phyloP scores from a whole-genome alignment of 768 basidiomycete species.

The Psilocybe cyanescens region DNA sequence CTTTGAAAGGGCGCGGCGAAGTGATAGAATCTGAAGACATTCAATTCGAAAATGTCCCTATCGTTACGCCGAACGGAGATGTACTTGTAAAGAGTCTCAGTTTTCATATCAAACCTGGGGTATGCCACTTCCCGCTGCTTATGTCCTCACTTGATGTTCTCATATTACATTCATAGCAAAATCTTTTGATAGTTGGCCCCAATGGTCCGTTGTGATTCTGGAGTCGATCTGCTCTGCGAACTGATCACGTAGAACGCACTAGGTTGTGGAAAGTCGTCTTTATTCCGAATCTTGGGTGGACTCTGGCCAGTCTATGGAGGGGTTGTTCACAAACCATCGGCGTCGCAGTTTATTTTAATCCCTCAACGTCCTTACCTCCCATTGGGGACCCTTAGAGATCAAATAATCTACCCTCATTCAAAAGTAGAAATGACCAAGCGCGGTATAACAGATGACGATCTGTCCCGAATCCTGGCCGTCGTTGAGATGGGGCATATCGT shows the following conservation, averaged over 20 bases:
- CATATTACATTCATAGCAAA: conserved; percentile 59
- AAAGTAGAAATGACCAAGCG: conserved; percentile 78
- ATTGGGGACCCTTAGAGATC: conserved; percentile 91
- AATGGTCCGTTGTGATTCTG: conserved; percentile 59
- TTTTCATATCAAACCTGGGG: conserved; percentile 89
- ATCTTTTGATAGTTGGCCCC: conserved; percentile 91
- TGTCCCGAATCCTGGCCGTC: conserved; percentile 69
- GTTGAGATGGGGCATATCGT: conserved; percentile 89
- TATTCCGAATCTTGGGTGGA: conserved; percentile 96
- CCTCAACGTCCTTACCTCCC: conserved; percentile 97
- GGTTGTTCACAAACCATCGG: conserved; percentile 85
- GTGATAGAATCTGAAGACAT: conserved; percentile 89
- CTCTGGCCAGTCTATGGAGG: conserved; percentile 92
- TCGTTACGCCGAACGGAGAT: conserved; percentile 96
- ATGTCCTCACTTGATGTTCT: neutral
- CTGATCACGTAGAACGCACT: conserved; percentile 8
- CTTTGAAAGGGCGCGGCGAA: conserved; percentile 77
- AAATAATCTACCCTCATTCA: conserved; percentile 94
- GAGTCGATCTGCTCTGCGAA: neutral
- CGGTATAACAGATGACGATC: conserved; percentile 73
- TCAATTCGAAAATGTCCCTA: conserved; percentile 90
- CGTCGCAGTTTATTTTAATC: conserved; percentile 89
- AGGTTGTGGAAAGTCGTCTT: conserved; percentile 88
- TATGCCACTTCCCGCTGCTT: conserved; percentile 34
- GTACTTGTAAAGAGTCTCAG: conserved; percentile 83